phyloP scores from a whole-genome alignment of 768 basidiomycete genomes.

The Lactarius hengduanensis region DNA sequence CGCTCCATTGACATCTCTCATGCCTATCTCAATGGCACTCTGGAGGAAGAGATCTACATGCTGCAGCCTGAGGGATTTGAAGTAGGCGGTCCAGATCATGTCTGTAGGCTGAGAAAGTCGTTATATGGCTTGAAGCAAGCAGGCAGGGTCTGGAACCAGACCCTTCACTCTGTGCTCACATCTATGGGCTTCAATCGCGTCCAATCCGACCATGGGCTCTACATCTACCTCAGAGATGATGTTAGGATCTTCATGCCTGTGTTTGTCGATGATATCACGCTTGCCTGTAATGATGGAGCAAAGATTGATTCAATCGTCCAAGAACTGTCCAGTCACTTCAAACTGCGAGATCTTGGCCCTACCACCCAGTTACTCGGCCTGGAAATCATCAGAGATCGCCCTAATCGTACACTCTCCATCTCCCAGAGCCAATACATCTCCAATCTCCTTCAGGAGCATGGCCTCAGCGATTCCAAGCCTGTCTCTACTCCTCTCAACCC shows the following conservation, averaged over 20 bases:
- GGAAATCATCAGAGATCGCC: too few species aligned
- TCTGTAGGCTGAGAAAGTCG: not conserved
- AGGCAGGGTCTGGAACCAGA: not conserved
- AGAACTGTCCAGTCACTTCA: too few species aligned
- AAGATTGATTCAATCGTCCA: too few species aligned
- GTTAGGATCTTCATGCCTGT: not conserved
- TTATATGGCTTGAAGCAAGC: not conserved
- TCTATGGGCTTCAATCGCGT: not conserved
- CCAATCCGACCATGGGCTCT: not conserved
- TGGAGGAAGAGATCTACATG: not conserved
- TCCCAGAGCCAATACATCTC: too few species aligned
- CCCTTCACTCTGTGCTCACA: not conserved
- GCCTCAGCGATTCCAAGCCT: too few species aligned
- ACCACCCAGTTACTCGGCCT: too few species aligned
- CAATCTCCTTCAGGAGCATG: too few species aligned
- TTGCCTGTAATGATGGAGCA: not conserved
- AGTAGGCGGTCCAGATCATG: not conserved
- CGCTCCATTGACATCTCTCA: not conserved
- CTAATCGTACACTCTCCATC: too few species aligned
- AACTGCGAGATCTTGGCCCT: too few species aligned
- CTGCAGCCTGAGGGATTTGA: slow-evolving; percentile 1
- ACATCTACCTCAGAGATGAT: not conserved
- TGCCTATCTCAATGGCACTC: not conserved
- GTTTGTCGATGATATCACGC: not conserved
- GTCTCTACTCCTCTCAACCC: too few species aligned